These are phyloP conservation scores for Penicillium frequentans DNA, from an alignment of 2,329 filamentous ascomycete genomes.

Conservation along the genomic window DNA sequence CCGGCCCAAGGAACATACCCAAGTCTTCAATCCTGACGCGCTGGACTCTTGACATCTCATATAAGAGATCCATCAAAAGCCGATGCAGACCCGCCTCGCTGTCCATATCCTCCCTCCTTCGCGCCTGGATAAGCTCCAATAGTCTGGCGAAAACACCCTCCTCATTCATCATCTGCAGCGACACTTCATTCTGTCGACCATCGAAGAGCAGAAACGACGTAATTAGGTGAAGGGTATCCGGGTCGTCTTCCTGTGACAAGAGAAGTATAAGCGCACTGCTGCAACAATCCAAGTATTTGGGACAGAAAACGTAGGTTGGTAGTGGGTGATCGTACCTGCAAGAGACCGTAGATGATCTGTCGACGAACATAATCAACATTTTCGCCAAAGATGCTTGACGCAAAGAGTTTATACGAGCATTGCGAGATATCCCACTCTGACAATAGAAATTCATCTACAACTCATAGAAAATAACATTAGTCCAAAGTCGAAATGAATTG, in stretches of 20 bases:
- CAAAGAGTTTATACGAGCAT: conserved; percentile 77
- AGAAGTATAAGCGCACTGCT: not conserved
- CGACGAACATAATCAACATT: conserved; percentile 85
- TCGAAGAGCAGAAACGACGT: conserved; percentile 84
- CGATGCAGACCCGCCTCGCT: conserved; percentile 66
- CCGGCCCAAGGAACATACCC: conserved; percentile 51
- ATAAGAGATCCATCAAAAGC: conserved; percentile 81
- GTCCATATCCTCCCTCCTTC: conserved; percentile 53
- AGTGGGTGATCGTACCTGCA: conserved; percentile 55
- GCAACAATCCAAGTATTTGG: not conserved
- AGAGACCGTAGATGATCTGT: conserved; percentile 87
- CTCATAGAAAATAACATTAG: not conserved
- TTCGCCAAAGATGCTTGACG: conserved; percentile 69
- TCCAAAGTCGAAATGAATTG: not conserved
- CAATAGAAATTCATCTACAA: not conserved
- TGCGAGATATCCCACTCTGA: conserved; percentile 72
- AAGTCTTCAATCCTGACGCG: conserved; percentile 75
- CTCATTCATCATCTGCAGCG: conserved; percentile 82
- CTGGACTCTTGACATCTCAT: conserved; percentile 95
- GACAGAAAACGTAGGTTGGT: not conserved
- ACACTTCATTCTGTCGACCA: conserved; percentile 72
- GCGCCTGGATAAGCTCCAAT: conserved; percentile 73
- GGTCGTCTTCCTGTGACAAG: conserved; percentile 71
- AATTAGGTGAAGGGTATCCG: conserved; percentile 76
- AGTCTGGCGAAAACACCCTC: conserved; percentile 82